phyloP scores from a whole-genome alignment of 495 filamentous ascomycete genomes.

The Xylaria intraflava region DNA sequence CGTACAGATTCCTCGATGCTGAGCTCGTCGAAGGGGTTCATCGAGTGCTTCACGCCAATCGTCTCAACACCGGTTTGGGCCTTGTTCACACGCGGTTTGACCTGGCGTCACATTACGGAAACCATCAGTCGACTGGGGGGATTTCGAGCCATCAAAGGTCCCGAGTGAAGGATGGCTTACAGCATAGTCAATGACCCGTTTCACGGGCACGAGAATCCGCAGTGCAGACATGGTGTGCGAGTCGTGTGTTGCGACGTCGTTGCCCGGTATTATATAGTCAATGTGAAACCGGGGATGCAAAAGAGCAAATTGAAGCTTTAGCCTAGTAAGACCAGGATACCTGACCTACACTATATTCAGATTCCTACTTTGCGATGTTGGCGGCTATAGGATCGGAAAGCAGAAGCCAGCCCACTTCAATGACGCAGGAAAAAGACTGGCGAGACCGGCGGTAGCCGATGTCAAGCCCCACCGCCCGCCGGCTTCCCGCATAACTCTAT shows the following conservation, averaged over 20 bases:
- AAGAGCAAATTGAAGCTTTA: not conserved
- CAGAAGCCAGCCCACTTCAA: slow-evolving; percentile 12
- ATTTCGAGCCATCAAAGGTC: no score
- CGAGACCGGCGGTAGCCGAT: slow-evolving; percentile 29
- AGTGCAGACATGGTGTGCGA: slow-evolving; percentile 63
- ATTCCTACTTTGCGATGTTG: not conserved
- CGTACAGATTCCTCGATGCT: slow-evolving; percentile 92
- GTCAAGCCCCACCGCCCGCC: slow-evolving; percentile 9
- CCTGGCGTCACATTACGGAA: slow-evolving; percentile 40
- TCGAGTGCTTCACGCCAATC: slow-evolving; percentile 84
- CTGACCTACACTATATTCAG: not conserved
- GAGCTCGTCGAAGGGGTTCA: slow-evolving; percentile 99
- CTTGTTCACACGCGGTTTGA: slow-evolving; percentile 98
- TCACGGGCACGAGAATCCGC: slow-evolving; percentile 90
- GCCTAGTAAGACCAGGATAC: no score
- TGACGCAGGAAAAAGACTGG: slow-evolving; percentile 25
- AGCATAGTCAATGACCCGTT: slow-evolving; percentile 98
- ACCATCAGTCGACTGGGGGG: not conserved
- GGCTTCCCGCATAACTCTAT: no score
- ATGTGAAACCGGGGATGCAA: not conserved
- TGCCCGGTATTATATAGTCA: not conserved
- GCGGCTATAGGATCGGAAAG: no score
- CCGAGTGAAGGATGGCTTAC: slow-evolving; percentile 48
- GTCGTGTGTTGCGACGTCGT: not conserved
- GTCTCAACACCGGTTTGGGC: slow-evolving; percentile 90